phyloP scores from a whole-genome alignment of 768 basidiomycete species.

The Tylopilus sp. region DNA sequence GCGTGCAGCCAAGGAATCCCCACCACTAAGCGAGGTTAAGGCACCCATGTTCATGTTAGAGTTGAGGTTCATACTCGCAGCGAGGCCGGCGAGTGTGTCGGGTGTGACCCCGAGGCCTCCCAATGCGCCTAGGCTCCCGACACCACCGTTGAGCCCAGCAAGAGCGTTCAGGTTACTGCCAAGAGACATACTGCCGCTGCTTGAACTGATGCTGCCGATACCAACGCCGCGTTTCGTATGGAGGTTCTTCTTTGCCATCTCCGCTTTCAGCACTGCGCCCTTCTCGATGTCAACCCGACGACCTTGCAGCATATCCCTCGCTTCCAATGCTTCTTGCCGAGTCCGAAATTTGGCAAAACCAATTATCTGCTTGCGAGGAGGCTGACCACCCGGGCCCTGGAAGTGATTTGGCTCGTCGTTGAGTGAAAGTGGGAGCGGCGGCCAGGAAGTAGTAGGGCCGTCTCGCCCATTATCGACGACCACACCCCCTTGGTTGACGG shows the following conservation, averaged over 20 bases:
- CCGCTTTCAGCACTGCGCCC: slow-evolving; percentile 90
- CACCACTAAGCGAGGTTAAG: slow-evolving; percentile 21
- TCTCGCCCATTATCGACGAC: slow-evolving; percentile 78
- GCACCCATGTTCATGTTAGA: slow-evolving; percentile 25
- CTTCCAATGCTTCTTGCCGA: slow-evolving; percentile 81
- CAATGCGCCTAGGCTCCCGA: slow-evolving; percentile 27
- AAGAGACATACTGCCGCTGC: slow-evolving; percentile 27
- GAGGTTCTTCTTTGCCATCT: slow-evolving; percentile 99
- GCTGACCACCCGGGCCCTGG: slow-evolving; percentile 32
- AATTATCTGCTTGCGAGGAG: slow-evolving; percentile 92
- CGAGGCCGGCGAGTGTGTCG: slow-evolving; percentile 27
- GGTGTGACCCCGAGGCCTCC: slow-evolving; percentile 26
- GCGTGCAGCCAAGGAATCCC: slow-evolving; percentile 34
- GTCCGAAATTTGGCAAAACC: slow-evolving; percentile 96
- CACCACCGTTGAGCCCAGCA: slow-evolving; percentile 23
- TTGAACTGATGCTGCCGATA: slow-evolving; percentile 40
- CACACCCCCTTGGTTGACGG: slow-evolving; percentile 77
- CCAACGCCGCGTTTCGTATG: slow-evolving; percentile 92
- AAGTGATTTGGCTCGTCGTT: slow-evolving; percentile 33
- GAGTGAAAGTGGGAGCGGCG: slow-evolving; percentile 34
- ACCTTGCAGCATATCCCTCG: slow-evolving; percentile 86
- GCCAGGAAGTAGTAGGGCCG: slow-evolving; percentile 70
- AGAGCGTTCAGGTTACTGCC: slow-evolving; percentile 25
- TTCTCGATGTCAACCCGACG: slow-evolving; percentile 90
- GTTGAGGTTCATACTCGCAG: slow-evolving; percentile 30